Percentiles rank a stretch among this genome's conserved stretches.
These are phyloP conservation scores for Hordeum marinum DNA, from an alignment of 176 grass and related monocot genomes.

Conservation along the genomic window DNA sequence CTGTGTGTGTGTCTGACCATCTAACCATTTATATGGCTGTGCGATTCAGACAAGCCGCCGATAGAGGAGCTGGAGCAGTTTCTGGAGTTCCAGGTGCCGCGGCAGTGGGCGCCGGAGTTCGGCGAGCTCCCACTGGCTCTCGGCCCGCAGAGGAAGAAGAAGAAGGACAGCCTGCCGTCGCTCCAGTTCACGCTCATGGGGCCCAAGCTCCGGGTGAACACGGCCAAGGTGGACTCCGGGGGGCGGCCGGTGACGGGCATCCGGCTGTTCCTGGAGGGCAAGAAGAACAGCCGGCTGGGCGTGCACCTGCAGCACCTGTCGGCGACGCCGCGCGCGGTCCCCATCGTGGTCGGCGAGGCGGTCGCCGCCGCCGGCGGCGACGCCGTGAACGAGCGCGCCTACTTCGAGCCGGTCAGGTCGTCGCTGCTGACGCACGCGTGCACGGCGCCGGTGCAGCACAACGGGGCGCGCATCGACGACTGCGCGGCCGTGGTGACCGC, in stretches of 20 bases:
- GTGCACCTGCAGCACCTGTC: conserved; percentile 81
- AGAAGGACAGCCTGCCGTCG: conserved; percentile 48
- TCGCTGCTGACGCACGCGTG: conserved; percentile 74
- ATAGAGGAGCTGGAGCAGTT: conserved; percentile 87
- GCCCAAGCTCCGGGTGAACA: conserved; percentile 67
- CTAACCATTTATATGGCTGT: background rate
- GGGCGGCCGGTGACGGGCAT: conserved; percentile 76
- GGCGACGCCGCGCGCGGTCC: conserved; percentile 35
- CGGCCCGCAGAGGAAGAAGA: conserved; percentile 55
- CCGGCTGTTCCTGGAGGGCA: conserved; percentile 82
- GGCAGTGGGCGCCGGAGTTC: conserved; percentile 85
- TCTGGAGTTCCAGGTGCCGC: conserved; percentile 80
- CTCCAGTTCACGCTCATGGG: conserved; percentile 86
- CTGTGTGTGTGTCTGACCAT: background rate
- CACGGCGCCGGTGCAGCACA: conserved; percentile 78
- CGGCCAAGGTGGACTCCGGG: conserved; percentile 61
- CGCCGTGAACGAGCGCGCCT: conserved; percentile 40
- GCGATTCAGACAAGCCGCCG: conserved; percentile 73
- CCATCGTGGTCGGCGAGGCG: conserved; percentile 42
- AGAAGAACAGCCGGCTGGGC: conserved; percentile 62
- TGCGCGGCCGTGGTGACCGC: conserved; percentile 79
- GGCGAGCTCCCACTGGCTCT: conserved; percentile 68
- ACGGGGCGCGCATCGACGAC: conserved; percentile 57
- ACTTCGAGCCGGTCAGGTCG: conserved; percentile 61
- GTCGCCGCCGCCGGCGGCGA: conserved; percentile 11